Base-by-base conservation (phyloP, 768 basidiomycete genomes). In the Suillus luteus region DNA sequence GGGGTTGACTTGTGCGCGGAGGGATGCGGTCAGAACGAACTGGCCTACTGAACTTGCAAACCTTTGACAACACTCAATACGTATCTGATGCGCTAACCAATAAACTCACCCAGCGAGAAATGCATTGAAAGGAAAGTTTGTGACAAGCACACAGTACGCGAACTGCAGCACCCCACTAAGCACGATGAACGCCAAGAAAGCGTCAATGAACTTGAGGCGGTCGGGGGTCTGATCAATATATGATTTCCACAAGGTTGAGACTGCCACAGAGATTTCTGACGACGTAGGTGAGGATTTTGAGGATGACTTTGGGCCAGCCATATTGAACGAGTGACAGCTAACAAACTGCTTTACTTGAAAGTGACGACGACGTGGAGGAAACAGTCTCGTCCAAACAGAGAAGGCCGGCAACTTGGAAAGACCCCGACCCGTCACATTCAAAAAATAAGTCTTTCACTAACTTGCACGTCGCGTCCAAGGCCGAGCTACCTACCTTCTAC, bases 71-170 rank as follows among this genome's bases (percentile, higher is more conserved):
- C 27, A 9, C 11, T 49, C 14, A 24, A 49, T 57, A 46, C 33
- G 24, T 60, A 40, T 8, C 43, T 57, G 4, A 46, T 40, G n/a
- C 14, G 15, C 63, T 12, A 15, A 52, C 22, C 31, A 54, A 44
- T 22, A 3, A 9, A 78, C 92, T 65, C 78, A 98, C 97, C 95
- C 96, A 66, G 95, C 89, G 69, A 98, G 77, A 79, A 99, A 99
- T 44, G 97, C 95, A 69, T 99, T 98, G 83, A 96, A 98, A 27
- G 97, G 97, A 78, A 88, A 99, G 79, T 88, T 91, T 63, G 95
- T 95, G 66, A 99, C 83, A 68, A 94, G 82, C 37, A 96, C 78
- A 79, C 96, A 95, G 80, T 99, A 99, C 11, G 85, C 78, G 79
- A 99, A 98, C 75, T 98, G 96, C 52, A 87, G 73, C 64, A 96